phyloP scores from a whole-genome alignment of 1,284 basidiomycete genomes.

The Rhodotorula sp. region DNA sequence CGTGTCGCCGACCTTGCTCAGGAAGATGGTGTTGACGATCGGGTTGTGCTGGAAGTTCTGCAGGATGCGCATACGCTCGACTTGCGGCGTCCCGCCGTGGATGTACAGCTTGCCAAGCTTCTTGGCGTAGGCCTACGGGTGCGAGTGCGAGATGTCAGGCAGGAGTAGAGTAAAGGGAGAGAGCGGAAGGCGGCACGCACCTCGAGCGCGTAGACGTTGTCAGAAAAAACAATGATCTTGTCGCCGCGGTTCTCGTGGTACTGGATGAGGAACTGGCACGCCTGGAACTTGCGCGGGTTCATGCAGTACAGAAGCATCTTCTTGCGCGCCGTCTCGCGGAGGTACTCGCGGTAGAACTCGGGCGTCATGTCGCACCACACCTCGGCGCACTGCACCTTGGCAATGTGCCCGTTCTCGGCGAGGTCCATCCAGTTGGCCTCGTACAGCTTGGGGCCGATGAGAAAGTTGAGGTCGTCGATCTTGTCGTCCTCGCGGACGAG shows the following conservation, averaged over 20 bases:
- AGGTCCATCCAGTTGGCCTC: slow-evolving; percentile 99
- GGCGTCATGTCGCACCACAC: slow-evolving; percentile 99
- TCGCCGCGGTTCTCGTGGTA: slow-evolving; percentile 97
- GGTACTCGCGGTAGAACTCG: slow-evolving; percentile 98
- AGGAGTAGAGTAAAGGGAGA: neutral
- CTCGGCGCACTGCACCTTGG: slow-evolving; percentile 98
- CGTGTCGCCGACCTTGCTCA: slow-evolving; percentile 99
- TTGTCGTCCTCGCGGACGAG: slow-evolving; percentile 99
- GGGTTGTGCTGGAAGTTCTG: slow-evolving; percentile 96
- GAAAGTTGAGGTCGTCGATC: slow-evolving; percentile 96
- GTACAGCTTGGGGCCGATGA: slow-evolving; percentile 98
- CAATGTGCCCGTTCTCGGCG: slow-evolving; percentile 98
- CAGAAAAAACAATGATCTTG: slow-evolving; percentile 99
- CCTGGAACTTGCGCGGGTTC: slow-evolving; percentile 99
- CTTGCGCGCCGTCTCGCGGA: slow-evolving; percentile 82
- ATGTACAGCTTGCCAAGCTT: slow-evolving; percentile 94
- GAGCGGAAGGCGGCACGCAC: slow-evolving; percentile 58
- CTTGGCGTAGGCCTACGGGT: slow-evolving; percentile 81
- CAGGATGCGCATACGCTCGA: slow-evolving; percentile 92
- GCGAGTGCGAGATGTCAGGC: neutral
- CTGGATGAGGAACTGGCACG: slow-evolving; percentile 97
- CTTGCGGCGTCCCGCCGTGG: slow-evolving; percentile 89
- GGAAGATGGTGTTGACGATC: slow-evolving; percentile 94
- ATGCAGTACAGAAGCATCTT: slow-evolving; percentile 97
- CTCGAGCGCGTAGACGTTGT: slow-evolving; percentile 96